These are phyloP conservation scores for Bipolaris sorokiniana DNA, from an alignment of 2,329 filamentous ascomycete species.

Conservation along the genomic window DNA sequence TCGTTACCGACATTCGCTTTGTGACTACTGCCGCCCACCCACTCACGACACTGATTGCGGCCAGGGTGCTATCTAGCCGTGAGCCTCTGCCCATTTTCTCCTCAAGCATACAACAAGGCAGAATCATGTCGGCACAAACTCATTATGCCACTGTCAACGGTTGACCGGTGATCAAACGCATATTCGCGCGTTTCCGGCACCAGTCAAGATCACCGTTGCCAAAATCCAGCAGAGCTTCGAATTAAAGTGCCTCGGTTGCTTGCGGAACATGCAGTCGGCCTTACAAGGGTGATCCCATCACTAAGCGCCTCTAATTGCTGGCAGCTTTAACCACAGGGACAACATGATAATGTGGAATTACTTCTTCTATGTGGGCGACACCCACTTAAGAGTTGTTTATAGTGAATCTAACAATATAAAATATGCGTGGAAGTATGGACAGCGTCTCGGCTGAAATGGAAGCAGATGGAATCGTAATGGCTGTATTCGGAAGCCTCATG, in stretches of 20 bases:
- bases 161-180: neutral
- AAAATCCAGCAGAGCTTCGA: neutral
- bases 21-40: slow-evolving; percentile 23
- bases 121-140: neutral
- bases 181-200: neutral
- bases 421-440: neutral
- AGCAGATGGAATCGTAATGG: neutral
- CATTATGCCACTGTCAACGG: neutral
- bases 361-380: neutral
- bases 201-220: neutral
- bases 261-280: slow-evolving; percentile 9
- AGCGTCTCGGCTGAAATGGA: neutral
- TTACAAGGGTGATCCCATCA: slow-evolving; percentile 3
- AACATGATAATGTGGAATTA: neutral
- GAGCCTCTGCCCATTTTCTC: neutral
- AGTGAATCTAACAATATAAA: neutral
- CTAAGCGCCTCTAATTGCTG: slow-evolving; percentile 3
- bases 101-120: neutral
- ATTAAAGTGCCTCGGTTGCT: slow-evolving; percentile 7
- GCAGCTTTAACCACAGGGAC: neutral
- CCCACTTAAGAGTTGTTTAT: neutral
- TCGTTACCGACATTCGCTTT: slow-evolving; percentile 23
- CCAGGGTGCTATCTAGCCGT: neutral
- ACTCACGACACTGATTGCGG: slow-evolving; percentile 10
- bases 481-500: neutral